Evolutionary conservation across 345 rosid species (phyloP).

Genomic region (Jatropha curcas): DNA sequence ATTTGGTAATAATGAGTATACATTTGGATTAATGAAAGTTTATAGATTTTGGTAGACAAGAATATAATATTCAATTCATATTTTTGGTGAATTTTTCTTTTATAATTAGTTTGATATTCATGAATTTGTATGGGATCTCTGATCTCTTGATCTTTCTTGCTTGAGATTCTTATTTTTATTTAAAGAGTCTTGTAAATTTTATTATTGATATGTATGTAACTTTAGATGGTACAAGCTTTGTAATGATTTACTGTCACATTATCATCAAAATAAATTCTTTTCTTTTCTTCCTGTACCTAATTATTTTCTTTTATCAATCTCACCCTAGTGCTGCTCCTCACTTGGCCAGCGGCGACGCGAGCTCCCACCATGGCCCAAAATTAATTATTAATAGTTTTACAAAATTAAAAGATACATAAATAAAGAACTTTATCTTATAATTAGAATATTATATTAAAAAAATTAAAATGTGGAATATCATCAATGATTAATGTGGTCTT

Average conservation of each 20-base stretch:
- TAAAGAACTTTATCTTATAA: too few species aligned
- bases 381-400: too few species aligned
- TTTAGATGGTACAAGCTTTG: not conserved
- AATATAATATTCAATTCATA: not conserved
- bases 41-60: not conserved
- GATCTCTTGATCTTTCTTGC: not conserved
- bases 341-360: too few species aligned
- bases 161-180: not conserved
- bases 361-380: too few species aligned
- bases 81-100: not conserved
- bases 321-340: too few species aligned
- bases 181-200: not conserved
- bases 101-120: not conserved
- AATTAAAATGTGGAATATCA: too few species aligned
- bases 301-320: too few species aligned
- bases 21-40: not conserved
- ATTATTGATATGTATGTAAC: not conserved
- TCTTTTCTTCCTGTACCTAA: not conserved
- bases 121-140: slow-evolving; percentile 8
- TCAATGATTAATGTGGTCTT: too few species aligned
- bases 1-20: slow-evolving; percentile 2
- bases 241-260: not conserved
- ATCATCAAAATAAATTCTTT: slow-evolving; percentile 4
- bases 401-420: too few species aligned
- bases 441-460: too few species aligned